Base-by-base conservation (phyloP, 192 early-diverging fungal genomes). In the Rhizophlyctis rosea region DNA sequence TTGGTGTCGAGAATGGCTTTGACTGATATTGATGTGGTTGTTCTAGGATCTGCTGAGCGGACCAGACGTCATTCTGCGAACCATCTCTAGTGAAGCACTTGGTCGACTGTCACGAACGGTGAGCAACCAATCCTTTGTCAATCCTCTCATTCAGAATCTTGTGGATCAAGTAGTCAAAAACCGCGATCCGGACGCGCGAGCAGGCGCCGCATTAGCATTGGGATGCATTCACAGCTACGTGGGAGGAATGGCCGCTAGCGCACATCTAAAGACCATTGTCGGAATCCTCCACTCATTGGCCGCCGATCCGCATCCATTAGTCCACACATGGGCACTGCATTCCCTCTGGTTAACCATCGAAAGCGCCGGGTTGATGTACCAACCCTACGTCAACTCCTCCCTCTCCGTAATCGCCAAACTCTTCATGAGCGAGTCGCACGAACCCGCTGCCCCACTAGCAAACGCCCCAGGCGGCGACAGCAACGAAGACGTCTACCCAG, bases 301-400 rank as follows among this genome's bases (percentile, higher is more conserved):
- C 1, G 84, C 87, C 47, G 97, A 99, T 71, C 82, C 91, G 3
- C 92, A 99, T 71, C 93, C 95, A 0, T 72, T 95, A 0, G 94
- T 99, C 11, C 93, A 98, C 65, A 86, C 85, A 2, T 99, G 95
- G 93, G 94, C 95, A 0, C 64, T 97, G 14, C 81, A 88, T 30
- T 86, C 94, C 0, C 70, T 99, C 54, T 86, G 89, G 4, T 75
- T 93, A 62, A 91, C 89, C 0, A 89, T 96, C 3, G 82, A 91
- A 47, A 89, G 92, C 24, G 89, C 95, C 0, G 94, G 95, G 0
- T 71, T 89, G 25, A 94, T 95, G 91, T 99, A 91, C 64, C 91
- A 85, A 24, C 86, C 89, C 0, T 92, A 87, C 76, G 94, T 93
- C 0, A 91, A 87, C 30, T 88, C 90, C 49, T 96, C 94, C 0